Conservation (phyloP, 345 rosid genomes). For the Mercurialis annua region DNA sequence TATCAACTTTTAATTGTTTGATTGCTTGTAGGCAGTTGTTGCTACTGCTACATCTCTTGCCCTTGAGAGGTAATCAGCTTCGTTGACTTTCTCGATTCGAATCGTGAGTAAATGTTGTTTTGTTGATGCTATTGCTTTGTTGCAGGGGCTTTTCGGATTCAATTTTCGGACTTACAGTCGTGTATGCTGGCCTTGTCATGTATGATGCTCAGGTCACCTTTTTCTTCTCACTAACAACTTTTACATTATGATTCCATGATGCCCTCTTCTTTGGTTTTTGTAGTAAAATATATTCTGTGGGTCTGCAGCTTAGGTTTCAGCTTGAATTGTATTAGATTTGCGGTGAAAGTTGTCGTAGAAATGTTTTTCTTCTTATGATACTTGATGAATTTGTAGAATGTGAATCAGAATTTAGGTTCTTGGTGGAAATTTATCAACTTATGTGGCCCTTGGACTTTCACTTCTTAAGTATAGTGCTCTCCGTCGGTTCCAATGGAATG, state of each 20-base stretch:
- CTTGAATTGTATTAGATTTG: neutral
- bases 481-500: neutral
- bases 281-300: neutral
- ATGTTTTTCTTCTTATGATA: neutral
- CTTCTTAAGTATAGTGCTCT: neutral
- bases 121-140: neutral
- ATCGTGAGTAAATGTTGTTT: neutral
- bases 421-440: neutral
- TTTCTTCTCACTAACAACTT: too few species aligned
- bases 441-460: neutral
- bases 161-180: slow-evolving; percentile 65
- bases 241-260: too few species aligned
- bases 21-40: slow-evolving; percentile 52
- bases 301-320: neutral
- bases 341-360: neutral
- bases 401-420: slow-evolving; percentile 4
- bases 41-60: slow-evolving; percentile 85
- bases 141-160: slow-evolving; percentile 86
- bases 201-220: slow-evolving; percentile 76
- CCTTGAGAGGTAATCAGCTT: slow-evolving; percentile 59
- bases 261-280: neutral
- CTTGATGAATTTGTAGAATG: neutral
- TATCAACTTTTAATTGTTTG: neutral
- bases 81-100: neutral
- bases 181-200: slow-evolving; percentile 85